Evolutionary conservation across 2,329 filamentous ascomycete genomes (phyloP), one percentile per base, ranked within the genome.

Genomic region (Huntiella omanensis): DNA sequence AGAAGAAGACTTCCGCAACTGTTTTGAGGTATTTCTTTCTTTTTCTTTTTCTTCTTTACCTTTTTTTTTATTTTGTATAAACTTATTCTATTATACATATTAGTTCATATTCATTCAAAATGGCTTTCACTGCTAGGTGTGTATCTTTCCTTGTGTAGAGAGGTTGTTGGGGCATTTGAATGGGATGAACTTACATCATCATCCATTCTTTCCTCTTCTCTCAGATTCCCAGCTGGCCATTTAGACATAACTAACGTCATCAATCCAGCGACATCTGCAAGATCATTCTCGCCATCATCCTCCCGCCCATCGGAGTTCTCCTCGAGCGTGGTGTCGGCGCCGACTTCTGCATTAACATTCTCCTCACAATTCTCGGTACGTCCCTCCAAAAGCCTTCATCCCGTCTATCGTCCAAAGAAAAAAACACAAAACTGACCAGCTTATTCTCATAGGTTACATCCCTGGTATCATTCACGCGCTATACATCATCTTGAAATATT

Each of bases 401-500:
- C 12, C 37, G 12, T n/a, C 5, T 13, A 37, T 37, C 33, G 6
- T 13, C 33, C 13, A 7, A 19, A 41, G 4, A 11, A 32, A 5
- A 8, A 16, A 7, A 34, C 13, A 12, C n/a, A 3, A 34, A 33
- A 8, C n/a, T 39, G 15, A 28, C 42, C 41, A 46, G 48, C 43
- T 15, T 12, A 15, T 6, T 50, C 10, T 22, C 40, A 17, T 45
- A 68, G 66, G 66, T 59, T 70, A 70, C 60, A 72, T 87, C 57
- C 81, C 80, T 53, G 83, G 85, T 63, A 87, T 93, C 67, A 84
- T 93, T 63, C 86, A 94, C 70, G 86, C 86, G 52, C 67, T 93
- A 68, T 93, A 91, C 73, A 87, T 93, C 59, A 91, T 93, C 55
- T 71, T 91, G 57, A 91, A 88, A 66, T 88, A 86, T 62, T 92